These are phyloP conservation scores for Sporothrix humicola DNA, from an alignment of 2,329 filamentous ascomycete genomes.

Conservation along the genomic window DNA sequence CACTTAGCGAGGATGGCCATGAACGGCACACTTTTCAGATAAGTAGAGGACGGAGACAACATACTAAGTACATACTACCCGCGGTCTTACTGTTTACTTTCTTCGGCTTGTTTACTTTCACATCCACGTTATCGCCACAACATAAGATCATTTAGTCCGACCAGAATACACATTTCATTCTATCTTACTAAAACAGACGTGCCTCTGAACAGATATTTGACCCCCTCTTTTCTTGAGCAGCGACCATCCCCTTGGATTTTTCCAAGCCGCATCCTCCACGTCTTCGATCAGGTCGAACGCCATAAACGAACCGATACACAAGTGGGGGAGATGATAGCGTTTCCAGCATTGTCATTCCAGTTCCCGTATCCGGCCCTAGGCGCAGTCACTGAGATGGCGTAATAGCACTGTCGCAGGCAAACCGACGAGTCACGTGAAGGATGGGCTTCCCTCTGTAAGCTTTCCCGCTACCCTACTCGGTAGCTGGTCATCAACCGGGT, in stretches of 20 bases:
- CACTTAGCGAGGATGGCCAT: conserved; percentile 15
- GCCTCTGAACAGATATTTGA: not conserved
- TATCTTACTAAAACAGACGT: conserved; percentile 1
- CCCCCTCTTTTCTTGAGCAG: not conserved
- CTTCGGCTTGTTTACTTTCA: not conserved
- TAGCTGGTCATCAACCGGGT: not conserved
- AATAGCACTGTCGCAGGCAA: conserved; percentile 34
- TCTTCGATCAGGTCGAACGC: conserved; percentile 22
- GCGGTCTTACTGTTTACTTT: not conserved
- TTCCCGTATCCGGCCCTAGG: conserved; percentile 28
- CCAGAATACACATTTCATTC: conserved; percentile 15
- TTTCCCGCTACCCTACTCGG: not conserved
- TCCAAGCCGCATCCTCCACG: conserved; percentile 19
- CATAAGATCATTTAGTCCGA: not conserved
- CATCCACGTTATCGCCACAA: conserved; percentile 9
- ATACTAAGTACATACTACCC: not conserved
- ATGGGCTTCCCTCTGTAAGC: conserved; percentile 25
- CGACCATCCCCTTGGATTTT: conserved; percentile 12
- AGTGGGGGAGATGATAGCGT: conserved; percentile 29
- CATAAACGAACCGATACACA: conserved; percentile 26
- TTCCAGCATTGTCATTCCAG: conserved; percentile 32
- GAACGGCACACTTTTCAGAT: conserved; percentile 6
- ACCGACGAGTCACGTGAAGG: conserved; percentile 22
- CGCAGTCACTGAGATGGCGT: conserved; percentile 33
- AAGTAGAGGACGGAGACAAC: not conserved